These are phyloP conservation scores for Hsuehochloa calcarea DNA, from an alignment of 176 grass and related monocot genomes.

Conservation along the genomic window DNA sequence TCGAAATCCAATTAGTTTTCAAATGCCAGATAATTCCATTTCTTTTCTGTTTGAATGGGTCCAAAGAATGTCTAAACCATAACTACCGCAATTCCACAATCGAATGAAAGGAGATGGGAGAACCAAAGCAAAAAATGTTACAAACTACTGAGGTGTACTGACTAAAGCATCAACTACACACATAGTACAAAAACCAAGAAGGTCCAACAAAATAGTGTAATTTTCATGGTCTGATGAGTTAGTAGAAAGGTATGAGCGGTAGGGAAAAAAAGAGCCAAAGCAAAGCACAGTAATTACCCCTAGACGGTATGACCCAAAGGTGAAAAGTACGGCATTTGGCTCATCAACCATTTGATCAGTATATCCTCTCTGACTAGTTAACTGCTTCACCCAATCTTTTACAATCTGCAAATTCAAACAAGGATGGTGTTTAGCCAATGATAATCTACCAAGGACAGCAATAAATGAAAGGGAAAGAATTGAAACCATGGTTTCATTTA, in stretches of 20 bases:
- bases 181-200: neutral
- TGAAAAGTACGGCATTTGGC: conserved; percentile 90
- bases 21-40: neutral
- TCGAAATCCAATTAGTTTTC: neutral
- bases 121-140: neutral
- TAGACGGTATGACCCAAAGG: conserved; percentile 88
- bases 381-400: conserved; percentile 85
- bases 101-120: neutral
- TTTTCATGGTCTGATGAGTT: neutral
- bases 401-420: conserved; percentile 50
- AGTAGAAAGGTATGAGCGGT: neutral
- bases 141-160: neutral
- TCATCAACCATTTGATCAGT: conserved; percentile 93
- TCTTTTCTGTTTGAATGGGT: neutral
- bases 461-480: neutral
- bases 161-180: neutral
- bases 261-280: neutral
- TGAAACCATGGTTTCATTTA: neutral
- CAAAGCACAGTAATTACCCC: conserved; percentile 52
- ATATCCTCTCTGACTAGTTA: conserved; percentile 87
- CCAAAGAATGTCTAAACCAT: neutral
- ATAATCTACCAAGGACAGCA: neutral
- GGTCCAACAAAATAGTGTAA: neutral
- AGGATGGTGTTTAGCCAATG: neutral
- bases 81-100: neutral